phyloP scores from a whole-genome alignment of 768 basidiomycete species.

The Chlorophyllum brunneum region DNA sequence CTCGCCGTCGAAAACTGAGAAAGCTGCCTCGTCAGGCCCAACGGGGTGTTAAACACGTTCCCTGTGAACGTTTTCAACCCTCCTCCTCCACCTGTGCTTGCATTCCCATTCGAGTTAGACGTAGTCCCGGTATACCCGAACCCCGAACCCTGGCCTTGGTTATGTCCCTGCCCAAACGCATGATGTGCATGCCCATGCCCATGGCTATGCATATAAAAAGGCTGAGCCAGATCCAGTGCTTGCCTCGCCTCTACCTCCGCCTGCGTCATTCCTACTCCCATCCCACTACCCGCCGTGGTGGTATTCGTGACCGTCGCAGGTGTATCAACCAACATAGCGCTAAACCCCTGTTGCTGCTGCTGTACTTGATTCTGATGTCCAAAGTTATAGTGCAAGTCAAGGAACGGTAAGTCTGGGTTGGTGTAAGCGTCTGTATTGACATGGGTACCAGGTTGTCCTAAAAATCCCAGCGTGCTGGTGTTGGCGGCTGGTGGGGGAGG shows the following conservation, averaged over 20 bases:
- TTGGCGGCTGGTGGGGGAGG: not conserved
- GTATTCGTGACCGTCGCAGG: not conserved
- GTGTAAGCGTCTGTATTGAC: slow-evolving; percentile 3
- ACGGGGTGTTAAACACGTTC: slow-evolving; percentile 5
- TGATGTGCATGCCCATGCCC: slow-evolving; percentile 13
- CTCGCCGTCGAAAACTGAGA: slow-evolving; percentile 6
- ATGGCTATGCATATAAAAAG: slow-evolving; percentile 9
- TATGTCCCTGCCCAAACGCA: slow-evolving; percentile 1
- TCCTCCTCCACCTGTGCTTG: not conserved
- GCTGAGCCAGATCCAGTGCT: slow-evolving; percentile 31
- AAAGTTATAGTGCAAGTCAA: slow-evolving; percentile 66
- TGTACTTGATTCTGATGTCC: slow-evolving; percentile 9
- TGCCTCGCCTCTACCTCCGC: slow-evolving; percentile 19
- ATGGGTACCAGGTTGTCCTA: not conserved
- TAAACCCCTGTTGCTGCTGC: slow-evolving; percentile 8
- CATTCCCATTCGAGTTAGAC: not conserved
- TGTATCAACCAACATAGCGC: slow-evolving; percentile 8
- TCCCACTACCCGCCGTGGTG: not conserved
- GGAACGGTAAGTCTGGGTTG: slow-evolving; percentile 52
- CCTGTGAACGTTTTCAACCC: not conserved
- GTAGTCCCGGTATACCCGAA: not conserved
- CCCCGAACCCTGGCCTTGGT: not conserved
- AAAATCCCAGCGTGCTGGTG: not conserved
- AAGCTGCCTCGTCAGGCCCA: slow-evolving; percentile 7
- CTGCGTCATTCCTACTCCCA: slow-evolving; percentile 10